phyloP scores from a whole-genome alignment of 495 filamentous ascomycete species.

The Aspergillus conjunctus region DNA sequence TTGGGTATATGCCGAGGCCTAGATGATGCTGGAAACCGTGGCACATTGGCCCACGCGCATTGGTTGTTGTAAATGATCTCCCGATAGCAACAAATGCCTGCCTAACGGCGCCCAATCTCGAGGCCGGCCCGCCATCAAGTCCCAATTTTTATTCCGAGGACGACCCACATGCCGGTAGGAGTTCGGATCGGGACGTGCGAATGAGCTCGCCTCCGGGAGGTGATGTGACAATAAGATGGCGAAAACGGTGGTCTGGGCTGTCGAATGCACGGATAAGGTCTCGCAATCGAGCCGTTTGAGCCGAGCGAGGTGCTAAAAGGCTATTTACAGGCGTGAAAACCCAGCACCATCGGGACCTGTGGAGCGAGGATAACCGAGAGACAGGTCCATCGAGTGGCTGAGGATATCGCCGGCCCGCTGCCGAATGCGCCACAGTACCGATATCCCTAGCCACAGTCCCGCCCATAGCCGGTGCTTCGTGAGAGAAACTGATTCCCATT shows the following conservation, averaged over 20 bases:
- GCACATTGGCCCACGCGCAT: too few relatives aligned
- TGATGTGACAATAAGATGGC: too few relatives aligned
- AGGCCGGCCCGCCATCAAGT: too few relatives aligned
- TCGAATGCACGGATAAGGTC: not conserved
- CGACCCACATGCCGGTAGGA: too few relatives aligned
- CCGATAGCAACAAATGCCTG: too few relatives aligned
- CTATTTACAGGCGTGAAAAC: not conserved
- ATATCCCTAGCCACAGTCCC: conserved; percentile 3
- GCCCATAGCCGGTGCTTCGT: not conserved
- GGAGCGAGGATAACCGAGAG: conserved; percentile 14
- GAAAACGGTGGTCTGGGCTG: not conserved
- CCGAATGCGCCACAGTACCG: conserved; percentile 12
- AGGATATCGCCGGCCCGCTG: conserved; percentile 6
- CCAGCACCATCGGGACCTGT: not conserved
- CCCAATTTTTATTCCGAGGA: too few relatives aligned
- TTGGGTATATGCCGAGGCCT: too few relatives aligned
- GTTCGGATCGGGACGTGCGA: too few relatives aligned
- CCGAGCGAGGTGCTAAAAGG: not conserved
- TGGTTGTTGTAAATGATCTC: too few relatives aligned
- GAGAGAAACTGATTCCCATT: not conserved
- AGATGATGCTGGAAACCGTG: too few relatives aligned
- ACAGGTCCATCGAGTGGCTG: not conserved
- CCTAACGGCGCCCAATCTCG: too few relatives aligned
- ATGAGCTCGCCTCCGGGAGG: too few relatives aligned
- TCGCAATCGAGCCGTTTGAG: not conserved